Evolutionary conservation across 768 basidiomycete genomes (phyloP), one percentile per base, ranked within the genome.

Genomic region (Suillus lakei): DNA sequence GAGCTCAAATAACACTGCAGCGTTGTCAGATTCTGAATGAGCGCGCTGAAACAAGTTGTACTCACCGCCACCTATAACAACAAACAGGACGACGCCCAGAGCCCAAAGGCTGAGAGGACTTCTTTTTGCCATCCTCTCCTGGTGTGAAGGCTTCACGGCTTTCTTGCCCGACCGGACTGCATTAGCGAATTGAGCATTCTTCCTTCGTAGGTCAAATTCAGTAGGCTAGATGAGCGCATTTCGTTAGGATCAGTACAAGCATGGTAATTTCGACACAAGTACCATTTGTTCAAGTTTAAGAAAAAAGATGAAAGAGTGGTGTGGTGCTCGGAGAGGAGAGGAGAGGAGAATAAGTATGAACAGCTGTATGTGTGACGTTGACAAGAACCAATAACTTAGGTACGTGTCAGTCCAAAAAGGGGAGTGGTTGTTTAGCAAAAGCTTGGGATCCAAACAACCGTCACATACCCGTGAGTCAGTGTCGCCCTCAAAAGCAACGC

Each of bases 41-140:
- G 34, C n/a, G 5, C 18, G 48, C 18, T 18, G 23, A 56, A 16
- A 4, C 38, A 56, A 12, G n/a, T 18, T 18, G 39, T 30, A 81
- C 89, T 62, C 71, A 89, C 93, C 88, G 85, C 93, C 93, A 60
- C 93, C 93, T 65, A 91, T 72, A 21, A 95, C 84, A 15, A 95
- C 90, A 70, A 95, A 94, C 28, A 91, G 72, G 61, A 95, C 77
- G n/a, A 88, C 65, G 5, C 89, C 91, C 23, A 95, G 79, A 43
- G 90, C 91, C 88, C 89, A 91, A 5, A 89, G 71, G 67, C 86
- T 88, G n/a, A 95, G 71, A 16, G 93, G 92, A 71, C 90, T 92
- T 65, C 85, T 83, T 77, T 92, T 92, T 43, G 84, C 83, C 43
- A 91, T 79, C 68, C 82, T 83, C 64, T 95, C 91, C 69, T 90